Evolutionary conservation across 352 stramenopile genomes (phyloP), one percentile per base, ranked within the genome.

Genomic region (Paralagenidium karlingii): DNA sequence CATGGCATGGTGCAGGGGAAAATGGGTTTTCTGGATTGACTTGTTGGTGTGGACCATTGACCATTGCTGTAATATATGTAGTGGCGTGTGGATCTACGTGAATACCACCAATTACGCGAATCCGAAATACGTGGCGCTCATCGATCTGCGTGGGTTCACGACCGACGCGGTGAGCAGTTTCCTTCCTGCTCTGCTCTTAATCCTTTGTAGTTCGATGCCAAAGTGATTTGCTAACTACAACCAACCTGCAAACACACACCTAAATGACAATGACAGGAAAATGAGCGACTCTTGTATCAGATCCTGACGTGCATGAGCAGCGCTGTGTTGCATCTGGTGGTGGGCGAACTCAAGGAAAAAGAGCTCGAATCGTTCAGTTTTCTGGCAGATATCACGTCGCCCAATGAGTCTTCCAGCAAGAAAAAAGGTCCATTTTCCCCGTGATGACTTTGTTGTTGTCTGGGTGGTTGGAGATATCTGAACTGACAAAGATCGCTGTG

Each of bases 61-160:
- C n/a, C n/a, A n/a, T n/a, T n/a, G n/a, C n/a, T n/a, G n/a, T n/a
- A n/a, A n/a, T n/a, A n/a, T n/a, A 9, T 18, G 28, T 38, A 68
- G 60, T 41, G 57, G 61, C 19, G 75, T 75, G 32, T 82, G 70
- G 64, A 41, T 89, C 29, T 89, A 89, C 34, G 53, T 89, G n/a
- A 77, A 76, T 51, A 44, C 55, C 5, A 44, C 62, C 0, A 67
- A 80, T 36, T 78, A 77, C 34, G 54, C 62, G 9, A 79, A 70
- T 34, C 71, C 63, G 20, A 82, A 82, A 43, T 89, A 89, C 51
- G 52, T 89, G 33, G 68, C 58, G 11, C 51, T 83, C 15, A 55
- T 89, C 28, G 68, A 83, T 21, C 63, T 63, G 11, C 53, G 61
- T 3, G 69, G 68, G 22, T 84, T 77, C 40, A 45, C 49, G 21